Base-by-base conservation (phyloP, 495 filamentous ascomycete species). In the Xylaria acuta region DNA sequence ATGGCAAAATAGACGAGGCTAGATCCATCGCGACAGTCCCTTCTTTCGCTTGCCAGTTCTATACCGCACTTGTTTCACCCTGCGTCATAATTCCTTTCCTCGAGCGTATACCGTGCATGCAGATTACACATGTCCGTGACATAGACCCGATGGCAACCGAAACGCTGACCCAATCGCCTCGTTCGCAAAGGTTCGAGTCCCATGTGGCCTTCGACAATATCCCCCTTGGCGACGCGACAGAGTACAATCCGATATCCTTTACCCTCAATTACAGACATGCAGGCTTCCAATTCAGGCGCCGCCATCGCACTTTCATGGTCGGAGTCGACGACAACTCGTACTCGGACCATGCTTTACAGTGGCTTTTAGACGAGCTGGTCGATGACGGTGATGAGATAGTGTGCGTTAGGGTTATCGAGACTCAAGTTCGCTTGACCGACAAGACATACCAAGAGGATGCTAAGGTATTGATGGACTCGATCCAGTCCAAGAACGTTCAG, bases 351-450 rank as follows among this genome's bases (percentile, higher is more conserved):
- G 96, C 96, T 11, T 86, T 99, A 16, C 90, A 97, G 78, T 99
- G 95, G 94, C 87, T 98, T 60, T 88, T 99, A 36, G 94, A 97
- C 77, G 94, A 97, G 78, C 85, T 98, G 73, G 95, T 98, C 27
- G 95, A 98, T 76, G 96, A 98, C 80, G 96, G 97, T 14, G 96
- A 99, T 77, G 93, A 98, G 82, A 93, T 99, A 65, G 91, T 99
- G 43, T 99, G 96, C 81, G 87, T 99, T 49, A 87, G 94, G 41
- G 96, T 97, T 7, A 88, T 98, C 49, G 95, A 97, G 75, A 95
- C 91, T 77, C 92, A 96, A 73, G 88, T 90, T 62, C 92, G 92
- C 63, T 88, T 89, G 32, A 83, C 93, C 32, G 90, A 97, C 75
- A 91, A 91, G 75, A 85, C 88, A 56, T 98, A 98, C 80, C 91